A percentile compares a stretch with the other conserved stretches of the same genome.
Evolutionary conservation across 2,329 filamentous ascomycete genomes (phyloP).

Genomic region (Penicillium sp.): DNA sequence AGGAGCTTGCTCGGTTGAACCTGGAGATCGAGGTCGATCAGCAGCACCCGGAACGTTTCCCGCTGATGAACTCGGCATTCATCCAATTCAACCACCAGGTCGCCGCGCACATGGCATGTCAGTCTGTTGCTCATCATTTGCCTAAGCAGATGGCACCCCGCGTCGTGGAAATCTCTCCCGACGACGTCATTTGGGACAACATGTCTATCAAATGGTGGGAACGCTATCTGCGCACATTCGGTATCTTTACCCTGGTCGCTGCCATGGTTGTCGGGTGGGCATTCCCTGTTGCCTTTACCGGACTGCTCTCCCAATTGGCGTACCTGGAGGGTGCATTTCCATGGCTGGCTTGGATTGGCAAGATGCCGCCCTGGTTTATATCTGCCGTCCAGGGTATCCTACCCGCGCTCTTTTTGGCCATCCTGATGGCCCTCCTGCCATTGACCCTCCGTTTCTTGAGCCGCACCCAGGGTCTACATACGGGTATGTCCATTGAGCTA

Average conservation of each 20-base stretch:
- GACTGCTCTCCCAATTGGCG: constrained; percentile 71
- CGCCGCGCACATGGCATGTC: constrained; percentile 96
- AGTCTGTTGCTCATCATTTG: constrained; percentile 82
- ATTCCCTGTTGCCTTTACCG: constrained; percentile 83
- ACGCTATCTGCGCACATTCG: constrained; percentile 65
- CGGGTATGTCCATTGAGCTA: constrained; percentile 70
- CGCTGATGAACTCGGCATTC: constrained; percentile 92
- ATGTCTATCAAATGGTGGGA: constrained; percentile 97
- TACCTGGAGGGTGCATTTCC: constrained; percentile 59
- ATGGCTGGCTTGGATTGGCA: constrained; percentile 67
- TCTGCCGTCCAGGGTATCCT: constrained; percentile 79
- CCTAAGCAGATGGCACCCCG: constrained; percentile 91
- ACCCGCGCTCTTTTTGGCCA: constrained; percentile 68
- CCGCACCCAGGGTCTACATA: constrained; percentile 72
- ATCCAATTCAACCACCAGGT: constrained; percentile 98
- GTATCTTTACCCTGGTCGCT: constrained; percentile 61
- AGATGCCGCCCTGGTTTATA: constrained; percentile 57
- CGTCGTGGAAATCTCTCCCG: constrained; percentile 86
- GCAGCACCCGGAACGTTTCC: constrained; percentile 75
- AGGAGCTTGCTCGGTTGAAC: constrained; percentile 81
- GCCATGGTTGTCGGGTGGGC: constrained; percentile 86
- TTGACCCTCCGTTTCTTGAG: constrained; percentile 71
- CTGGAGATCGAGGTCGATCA: constrained; percentile 90
- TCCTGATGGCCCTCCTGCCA: constrained; percentile 77
- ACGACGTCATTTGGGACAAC: constrained; percentile 94